These are phyloP conservation scores for Cucumis cinereus DNA, from an alignment of 306 rosid species.

Conservation along the genomic window DNA sequence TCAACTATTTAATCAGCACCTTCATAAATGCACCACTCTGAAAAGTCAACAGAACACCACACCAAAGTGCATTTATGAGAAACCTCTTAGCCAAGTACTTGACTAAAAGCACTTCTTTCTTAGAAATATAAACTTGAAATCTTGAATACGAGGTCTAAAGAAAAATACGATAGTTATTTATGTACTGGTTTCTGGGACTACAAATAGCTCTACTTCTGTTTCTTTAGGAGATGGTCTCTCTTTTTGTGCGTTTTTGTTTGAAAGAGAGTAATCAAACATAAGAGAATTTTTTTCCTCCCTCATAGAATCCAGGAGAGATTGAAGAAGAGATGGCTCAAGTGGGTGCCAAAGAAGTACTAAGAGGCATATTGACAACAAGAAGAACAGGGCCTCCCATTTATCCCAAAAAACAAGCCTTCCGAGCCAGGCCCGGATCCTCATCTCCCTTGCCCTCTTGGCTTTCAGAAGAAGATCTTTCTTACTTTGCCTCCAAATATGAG, in stretches of 20 bases:
- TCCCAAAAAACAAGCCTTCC: conserved; percentile 39
- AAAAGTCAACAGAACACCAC: not conserved
- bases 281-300: not conserved
- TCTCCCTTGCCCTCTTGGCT: conserved; percentile 54
- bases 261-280: not conserved
- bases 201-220: not conserved
- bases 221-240: not conserved
- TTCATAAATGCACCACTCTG: not conserved
- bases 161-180: not conserved
- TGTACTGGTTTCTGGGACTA: not conserved
- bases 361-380: conserved; percentile 38
- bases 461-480: conserved; percentile 49
- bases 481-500: conserved; percentile 37
- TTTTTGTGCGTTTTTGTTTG: not conserved
- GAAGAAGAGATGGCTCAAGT: conserved; percentile 49
- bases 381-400: conserved; percentile 44
- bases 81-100: not conserved
- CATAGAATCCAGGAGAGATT: conserved; percentile 50
- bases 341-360: conserved; percentile 38
- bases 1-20: no score
- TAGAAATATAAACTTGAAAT: not conserved
- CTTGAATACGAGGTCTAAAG: not conserved
- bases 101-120: not conserved
- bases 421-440: conserved; percentile 21
- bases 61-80: not conserved